Evolutionary conservation across 352 stramenopile genomes (phyloP).

Genomic region (Phytopythium oedochilum): DNA sequence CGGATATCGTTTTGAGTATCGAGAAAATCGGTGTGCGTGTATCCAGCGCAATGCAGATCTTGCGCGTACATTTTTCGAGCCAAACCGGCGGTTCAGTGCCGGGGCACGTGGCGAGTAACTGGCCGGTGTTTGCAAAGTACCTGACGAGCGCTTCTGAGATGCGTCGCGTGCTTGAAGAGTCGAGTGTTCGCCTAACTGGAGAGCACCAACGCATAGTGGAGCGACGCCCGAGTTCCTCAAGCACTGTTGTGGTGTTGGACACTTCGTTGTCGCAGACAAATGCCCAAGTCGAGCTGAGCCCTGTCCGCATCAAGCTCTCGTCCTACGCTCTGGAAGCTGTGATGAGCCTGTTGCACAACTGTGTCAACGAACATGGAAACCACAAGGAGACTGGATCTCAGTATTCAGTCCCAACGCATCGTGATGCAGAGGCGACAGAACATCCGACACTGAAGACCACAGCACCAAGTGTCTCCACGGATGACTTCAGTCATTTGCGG

Average conservation of each 20-base stretch:
- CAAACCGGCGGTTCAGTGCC: slow-evolving; percentile 25
- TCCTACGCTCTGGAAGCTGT: slow-evolving; percentile 25
- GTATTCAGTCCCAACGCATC: not conserved
- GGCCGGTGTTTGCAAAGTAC: slow-evolving; percentile 37
- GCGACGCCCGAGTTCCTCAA: slow-evolving; percentile 1
- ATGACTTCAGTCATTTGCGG: slow-evolving; percentile 58
- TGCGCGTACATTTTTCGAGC: slow-evolving; percentile 39
- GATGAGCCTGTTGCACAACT: not conserved
- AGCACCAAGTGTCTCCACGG: slow-evolving; percentile 3
- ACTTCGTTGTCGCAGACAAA: slow-evolving; percentile 27
- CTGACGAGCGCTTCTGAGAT: slow-evolving; percentile 34
- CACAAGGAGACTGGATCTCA: not conserved
- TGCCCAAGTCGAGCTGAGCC: slow-evolving; percentile 37
- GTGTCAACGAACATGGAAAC: not conserved
- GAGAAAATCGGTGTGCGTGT: slow-evolving; percentile 56
- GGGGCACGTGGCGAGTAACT: slow-evolving; percentile 43
- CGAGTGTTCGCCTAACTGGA: slow-evolving; percentile 44
- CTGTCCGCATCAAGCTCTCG: slow-evolving; percentile 42
- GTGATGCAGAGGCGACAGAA: not conserved
- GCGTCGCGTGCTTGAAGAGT: slow-evolving; percentile 51
- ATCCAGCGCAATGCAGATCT: slow-evolving; percentile 26
- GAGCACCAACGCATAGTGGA: slow-evolving; percentile 39
- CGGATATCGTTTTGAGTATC: slow-evolving; percentile 55
- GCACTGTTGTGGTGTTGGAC: slow-evolving; percentile 7
- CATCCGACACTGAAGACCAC: not conserved